Base-by-base conservation (phyloP, 2,329 filamentous ascomycete genomes). In the Botrytis sinoallii region DNA sequence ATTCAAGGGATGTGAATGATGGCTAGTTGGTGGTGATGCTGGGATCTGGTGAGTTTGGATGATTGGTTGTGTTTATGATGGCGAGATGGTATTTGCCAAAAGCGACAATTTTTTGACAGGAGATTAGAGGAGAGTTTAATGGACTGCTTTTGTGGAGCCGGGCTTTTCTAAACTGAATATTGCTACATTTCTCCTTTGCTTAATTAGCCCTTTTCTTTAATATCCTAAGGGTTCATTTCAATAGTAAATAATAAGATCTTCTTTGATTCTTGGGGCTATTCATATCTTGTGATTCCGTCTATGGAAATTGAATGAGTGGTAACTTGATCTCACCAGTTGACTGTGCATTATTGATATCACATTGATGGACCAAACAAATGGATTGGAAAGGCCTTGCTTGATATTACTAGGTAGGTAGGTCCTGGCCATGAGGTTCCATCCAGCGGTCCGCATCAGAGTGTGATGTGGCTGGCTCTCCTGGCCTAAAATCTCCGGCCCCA, bases 121-220 rank as follows among this genome's bases (percentile, higher is more conserved):
- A 73, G 79, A 77, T 76, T 76, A 78, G 77, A 35, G 77, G 78
- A 77, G 74, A 77, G 76, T 74, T 73, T 78, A 77, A 76, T 77
- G 78, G 75, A 76, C 75, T 70, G 70, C 75, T 78, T 73, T 65
- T 63, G 38, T 60, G 52, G 70, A 76, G 73, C 75, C 77, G 76
- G 77, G 76, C 78, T 79, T 78, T 78, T 68, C 67, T 76, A 76
- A 66, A 74, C 77, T 74, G 75, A 74, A 77, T 73, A 79, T 79
- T 77, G 77, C 75, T 77, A 77, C 78, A 79, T 78, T 80, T 81
- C 74, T 78, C 73, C 76, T 77, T 81, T 81, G 79, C 79, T 78
- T 81, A 80, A 80, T 81, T 80, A 81, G 78, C 79, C 80, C 79
- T 81, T 73, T 74, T 63, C 69, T 68, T 77, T 79, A 78, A 79